Conservation (phyloP, 108 stramenopile genomes). For the Fragilariopsis cylindrus region DNA sequence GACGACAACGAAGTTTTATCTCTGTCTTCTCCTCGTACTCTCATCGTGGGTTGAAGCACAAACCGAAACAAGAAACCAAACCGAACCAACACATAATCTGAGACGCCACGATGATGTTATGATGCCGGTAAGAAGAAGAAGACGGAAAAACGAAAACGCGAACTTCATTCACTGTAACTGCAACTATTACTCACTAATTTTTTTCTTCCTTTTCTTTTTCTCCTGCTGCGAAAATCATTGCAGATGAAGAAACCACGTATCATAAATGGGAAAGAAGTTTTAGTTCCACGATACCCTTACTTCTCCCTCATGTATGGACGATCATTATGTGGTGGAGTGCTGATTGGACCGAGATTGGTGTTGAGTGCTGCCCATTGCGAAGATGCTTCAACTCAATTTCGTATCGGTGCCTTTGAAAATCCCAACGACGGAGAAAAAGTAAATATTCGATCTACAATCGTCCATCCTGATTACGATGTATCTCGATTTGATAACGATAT, state of each 20-base stretch:
- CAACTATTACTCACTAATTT: too few relatives aligned
- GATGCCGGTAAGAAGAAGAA: not conserved
- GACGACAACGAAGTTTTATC: too few relatives aligned
- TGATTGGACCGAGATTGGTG: conserved; percentile 52
- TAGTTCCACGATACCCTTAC: conserved; percentile 22
- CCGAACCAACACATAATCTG: not conserved
- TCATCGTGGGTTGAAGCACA: too few relatives aligned
- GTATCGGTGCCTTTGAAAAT: conserved; percentile 7
- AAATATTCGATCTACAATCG: conserved; percentile 11
- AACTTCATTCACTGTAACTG: too few relatives aligned
- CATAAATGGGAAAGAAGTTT: conserved; percentile 4
- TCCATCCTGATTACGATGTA: conserved; percentile 16
- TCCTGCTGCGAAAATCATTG: not conserved
- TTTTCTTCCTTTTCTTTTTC: not conserved
- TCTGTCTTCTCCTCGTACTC: too few relatives aligned
- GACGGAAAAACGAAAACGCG: not conserved
- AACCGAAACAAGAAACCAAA: not conserved
- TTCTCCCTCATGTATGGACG: conserved; percentile 26
- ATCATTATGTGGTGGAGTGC: conserved; percentile 42
- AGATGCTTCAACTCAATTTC: not conserved
- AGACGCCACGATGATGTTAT: not conserved
- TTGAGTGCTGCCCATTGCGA: conserved; percentile 49
- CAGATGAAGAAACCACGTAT: conserved; percentile 7
- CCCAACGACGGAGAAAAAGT: not conserved
- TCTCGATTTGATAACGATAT: conserved; percentile 8